phyloP scores from a whole-genome alignment of 805 yeast genomes.

The Saccharomycopsis selenospora region DNA sequence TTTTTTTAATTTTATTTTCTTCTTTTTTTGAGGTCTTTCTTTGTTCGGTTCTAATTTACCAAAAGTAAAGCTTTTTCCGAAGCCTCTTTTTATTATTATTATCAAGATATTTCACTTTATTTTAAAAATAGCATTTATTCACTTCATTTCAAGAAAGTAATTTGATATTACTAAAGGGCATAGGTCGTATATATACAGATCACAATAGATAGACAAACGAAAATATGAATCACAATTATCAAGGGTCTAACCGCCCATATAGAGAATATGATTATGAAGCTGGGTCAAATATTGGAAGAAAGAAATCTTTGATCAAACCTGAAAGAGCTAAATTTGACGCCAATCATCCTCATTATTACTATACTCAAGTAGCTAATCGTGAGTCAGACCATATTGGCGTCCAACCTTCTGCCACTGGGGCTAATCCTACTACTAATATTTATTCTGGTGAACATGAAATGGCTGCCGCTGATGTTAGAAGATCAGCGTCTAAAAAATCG shows the following conservation, averaged over 20 bases:
- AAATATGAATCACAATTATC: no score
- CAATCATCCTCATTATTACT: slow-evolving; percentile 72
- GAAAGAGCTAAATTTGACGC: slow-evolving; percentile 66
- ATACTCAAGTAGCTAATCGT: slow-evolving; percentile 64
- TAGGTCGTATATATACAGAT: no score
- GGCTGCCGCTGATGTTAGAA: slow-evolving; percentile 10
- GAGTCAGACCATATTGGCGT: slow-evolving; percentile 55
- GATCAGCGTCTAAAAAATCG: slow-evolving; percentile 20
- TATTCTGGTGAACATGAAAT: slow-evolving; percentile 15
- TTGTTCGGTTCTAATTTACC: no score
- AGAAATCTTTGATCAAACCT: slow-evolving; percentile 73
- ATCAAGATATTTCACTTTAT: no score
- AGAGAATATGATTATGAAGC: slow-evolving; percentile 14
- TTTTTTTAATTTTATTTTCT: no score
- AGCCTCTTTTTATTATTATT: no score
- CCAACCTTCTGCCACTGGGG: slow-evolving; percentile 66
- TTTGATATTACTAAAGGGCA: no score
- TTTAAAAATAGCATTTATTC: no score
- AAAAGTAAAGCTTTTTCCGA: no score
- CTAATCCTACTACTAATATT: slow-evolving; percentile 42
- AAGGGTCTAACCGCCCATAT: not conserved
- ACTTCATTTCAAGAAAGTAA: no score
- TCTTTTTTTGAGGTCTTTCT: no score
- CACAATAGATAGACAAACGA: no score
- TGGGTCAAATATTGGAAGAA: slow-evolving; percentile 34